Conservation (phyloP, 306 rosid genomes). For the Comarum palustre region DNA sequence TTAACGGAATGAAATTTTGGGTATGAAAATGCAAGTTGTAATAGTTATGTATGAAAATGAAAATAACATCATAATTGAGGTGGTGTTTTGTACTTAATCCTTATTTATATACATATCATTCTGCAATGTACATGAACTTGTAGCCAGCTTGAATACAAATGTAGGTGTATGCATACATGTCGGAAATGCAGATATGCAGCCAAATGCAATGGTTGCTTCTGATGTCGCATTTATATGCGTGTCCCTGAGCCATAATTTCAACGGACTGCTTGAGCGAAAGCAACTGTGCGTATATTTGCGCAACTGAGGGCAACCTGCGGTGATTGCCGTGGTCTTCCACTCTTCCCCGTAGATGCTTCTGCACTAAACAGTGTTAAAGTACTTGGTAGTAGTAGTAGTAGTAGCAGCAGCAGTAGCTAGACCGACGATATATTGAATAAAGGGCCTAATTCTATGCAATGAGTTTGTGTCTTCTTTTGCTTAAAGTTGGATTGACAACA, state of each 20-base stretch:
- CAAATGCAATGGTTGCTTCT: conserved; percentile 32
- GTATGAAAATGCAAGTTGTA: too few relatives aligned
- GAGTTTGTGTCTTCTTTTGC: background rate
- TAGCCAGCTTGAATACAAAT: background rate
- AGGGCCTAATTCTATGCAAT: background rate
- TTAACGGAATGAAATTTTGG: too few relatives aligned
- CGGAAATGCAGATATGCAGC: conserved; percentile 30
- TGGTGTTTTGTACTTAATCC: too few relatives aligned
- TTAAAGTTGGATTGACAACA: background rate
- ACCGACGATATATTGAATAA: background rate
- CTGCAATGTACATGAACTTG: background rate
- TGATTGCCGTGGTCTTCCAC: conserved; percentile 55
- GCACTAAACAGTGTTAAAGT: conserved; percentile 10
- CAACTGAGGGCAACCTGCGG: conserved; percentile 41
- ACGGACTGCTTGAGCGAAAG: conserved; percentile 39
- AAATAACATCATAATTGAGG: too few relatives aligned
- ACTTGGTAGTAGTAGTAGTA: background rate
- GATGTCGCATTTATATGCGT: conserved; percentile 44
- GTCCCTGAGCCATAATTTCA: conserved; percentile 44
- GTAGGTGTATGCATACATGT: background rate
- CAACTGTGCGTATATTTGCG: conserved; percentile 47
- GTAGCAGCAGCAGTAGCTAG: background rate
- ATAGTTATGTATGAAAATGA: too few relatives aligned
- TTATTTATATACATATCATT: too few relatives aligned
- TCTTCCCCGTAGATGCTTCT: conserved; percentile 53